Base-by-base conservation (phyloP, 768 basidiomycete genomes). In the Podaxis rugospora region DNA sequence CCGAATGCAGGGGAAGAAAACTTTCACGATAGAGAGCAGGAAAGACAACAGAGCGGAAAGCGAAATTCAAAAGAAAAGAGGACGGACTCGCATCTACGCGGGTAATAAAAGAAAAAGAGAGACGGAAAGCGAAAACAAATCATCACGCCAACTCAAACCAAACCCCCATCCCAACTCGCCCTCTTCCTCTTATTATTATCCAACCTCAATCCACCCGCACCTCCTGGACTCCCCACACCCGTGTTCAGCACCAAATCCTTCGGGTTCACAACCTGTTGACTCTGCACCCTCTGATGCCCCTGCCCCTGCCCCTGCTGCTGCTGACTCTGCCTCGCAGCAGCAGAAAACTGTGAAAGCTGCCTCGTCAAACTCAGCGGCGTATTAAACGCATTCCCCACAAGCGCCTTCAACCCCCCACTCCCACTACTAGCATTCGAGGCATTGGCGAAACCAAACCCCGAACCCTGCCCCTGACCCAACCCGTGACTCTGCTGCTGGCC, bases 91-190 rank as follows among this genome's bases (percentile, higher is more conserved):
- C 7, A 32, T 32, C 32, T 32, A 32, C 32, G 7, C 32, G 9
- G 16, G 2, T 13, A 14, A 16, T 14, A n/a, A n/a, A 40, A 40
- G 39, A 14, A 16, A 13, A 40, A 1, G 44, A 47, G 36, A 35
- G 23, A 51, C 7, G n/a, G 28, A n/a, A 13, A 44, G 28, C 11
- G 28, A 35, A 56, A 57, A 40, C 21, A 16, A 35, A 7, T 18
- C 7, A 54, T 37, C 35, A 18, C 52, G n/a, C 51, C 46, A n/a
- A n/a, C 49, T 46, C 42, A 60, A 4, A 60, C n/a, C 51, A 60
- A 5, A 14, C 67, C 73, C 4, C 76, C 74, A 66, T 77, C 76
- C 76, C 76, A 78, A 65, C 76, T 78, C 23, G 75, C 74, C 64
- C 76, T 69, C 70, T 78, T 78, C 61, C 76, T 59, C 69, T 76